These are phyloP conservation scores for Plenodomus biglobosus DNA, from an alignment of 2,329 filamentous ascomycete genomes.

Conservation along the genomic window DNA sequence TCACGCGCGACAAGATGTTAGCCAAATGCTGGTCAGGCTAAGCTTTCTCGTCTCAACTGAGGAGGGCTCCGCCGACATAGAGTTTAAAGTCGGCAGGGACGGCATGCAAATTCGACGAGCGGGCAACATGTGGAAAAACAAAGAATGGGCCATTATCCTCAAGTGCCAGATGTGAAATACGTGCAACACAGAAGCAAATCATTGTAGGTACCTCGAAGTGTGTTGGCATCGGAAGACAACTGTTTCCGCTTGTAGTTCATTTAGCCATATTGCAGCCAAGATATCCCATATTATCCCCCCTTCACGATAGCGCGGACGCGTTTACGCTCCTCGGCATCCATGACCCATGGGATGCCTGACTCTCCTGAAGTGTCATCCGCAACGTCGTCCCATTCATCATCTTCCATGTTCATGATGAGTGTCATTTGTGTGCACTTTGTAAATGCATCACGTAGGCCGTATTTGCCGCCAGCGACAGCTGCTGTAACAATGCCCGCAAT, in stretches of 20 bases:
- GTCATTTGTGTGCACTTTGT: conserved; percentile 75
- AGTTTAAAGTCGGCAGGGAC: conserved; percentile 1
- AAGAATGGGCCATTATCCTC: neutral
- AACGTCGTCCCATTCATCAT: conserved; percentile 90
- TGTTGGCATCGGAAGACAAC: neutral
- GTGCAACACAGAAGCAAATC: neutral
- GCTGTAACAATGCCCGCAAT: conserved; percentile 70
- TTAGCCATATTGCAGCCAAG: conserved; percentile 23
- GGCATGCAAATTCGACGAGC: neutral
- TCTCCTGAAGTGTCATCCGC: conserved; percentile 51
- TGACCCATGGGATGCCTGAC: conserved; percentile 68
- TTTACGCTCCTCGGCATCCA: conserved; percentile 72
- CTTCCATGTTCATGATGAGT: conserved; percentile 90
- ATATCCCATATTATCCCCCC: conserved; percentile 15
- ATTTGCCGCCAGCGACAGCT: conserved; percentile 68
- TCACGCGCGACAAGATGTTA: neutral
- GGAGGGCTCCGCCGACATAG: conserved; percentile 1
- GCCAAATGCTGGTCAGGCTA: conserved; percentile 4
- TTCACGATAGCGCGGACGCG: conserved; percentile 70
- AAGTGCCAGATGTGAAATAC: conserved; percentile 2
- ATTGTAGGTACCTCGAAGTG: neutral
- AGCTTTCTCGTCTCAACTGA: conserved; percentile 1
- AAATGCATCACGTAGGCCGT: conserved; percentile 77
- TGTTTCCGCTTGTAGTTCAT: conserved; percentile 1
- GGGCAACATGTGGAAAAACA: neutral